Evolutionary conservation across 2,329 filamentous ascomycete species (phyloP), one percentile per base, ranked within the genome.

Genomic region (Colletotrichum nymphaeae): DNA sequence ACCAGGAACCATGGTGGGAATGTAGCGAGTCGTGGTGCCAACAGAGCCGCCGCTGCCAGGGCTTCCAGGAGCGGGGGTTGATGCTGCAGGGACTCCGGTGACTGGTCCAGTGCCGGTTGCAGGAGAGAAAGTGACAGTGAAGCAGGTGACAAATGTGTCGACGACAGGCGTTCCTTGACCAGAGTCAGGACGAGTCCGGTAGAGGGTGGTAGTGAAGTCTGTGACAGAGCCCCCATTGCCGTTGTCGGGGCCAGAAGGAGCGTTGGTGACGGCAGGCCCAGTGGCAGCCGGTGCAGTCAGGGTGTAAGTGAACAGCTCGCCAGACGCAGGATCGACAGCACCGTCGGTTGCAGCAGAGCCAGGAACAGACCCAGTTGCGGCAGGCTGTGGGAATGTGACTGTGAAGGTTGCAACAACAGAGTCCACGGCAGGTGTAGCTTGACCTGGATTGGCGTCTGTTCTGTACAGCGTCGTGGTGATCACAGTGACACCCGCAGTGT

Each of bases 41-140:
- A 73, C 60, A 7, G 59, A 70, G 22, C 28, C 67, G 35, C 55
- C 63, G 28, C 19, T 42, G 2, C 37, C 30, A 5, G 52, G 26
- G 26, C 16, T 32, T 28, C 55, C 37, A 4, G 65, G 65, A 14
- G 28, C 46, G 24, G 8, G 16, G 3, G 63, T 42, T 4, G 63
- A 42, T 52, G 19, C 37, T 14, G 37, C 19, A 22, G 65, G 65
- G 32, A 67, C 26, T 6, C 37, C 65, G n/a, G 65, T 53, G 42
- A 24, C 16, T 22, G 53, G 57, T 5, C n/a, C 62, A 32, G 68
- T 67, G 12, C 68, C 71, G 8, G 67, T 65, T 11, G 30, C 19
- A 16, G 74, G n/a, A 32, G 72, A 67, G 26, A 75, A 74, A 7
- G 72, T 75, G 56, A 82, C 74, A 16, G 80, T 83, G 57, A 80